Conservation (phyloP, 306 rosid genomes). For the Begonia peltatifolia region DNA sequence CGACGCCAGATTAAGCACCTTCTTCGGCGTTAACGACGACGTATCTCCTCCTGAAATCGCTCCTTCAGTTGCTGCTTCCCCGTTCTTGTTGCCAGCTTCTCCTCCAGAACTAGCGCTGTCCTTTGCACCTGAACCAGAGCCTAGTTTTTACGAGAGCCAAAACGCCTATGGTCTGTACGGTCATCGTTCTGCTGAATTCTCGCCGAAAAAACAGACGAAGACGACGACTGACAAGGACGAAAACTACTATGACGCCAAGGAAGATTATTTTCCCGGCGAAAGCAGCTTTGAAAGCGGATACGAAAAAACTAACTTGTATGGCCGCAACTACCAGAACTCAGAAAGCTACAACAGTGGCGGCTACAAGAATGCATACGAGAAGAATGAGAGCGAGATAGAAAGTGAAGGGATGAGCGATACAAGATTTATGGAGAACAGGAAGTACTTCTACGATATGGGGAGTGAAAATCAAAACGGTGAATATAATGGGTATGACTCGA, state of each 20-base stretch:
- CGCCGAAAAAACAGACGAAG: constrained; percentile 14
- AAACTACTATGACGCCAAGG: constrained; percentile 24
- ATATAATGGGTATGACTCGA: constrained; percentile 19
- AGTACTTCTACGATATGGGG: constrained; percentile 19
- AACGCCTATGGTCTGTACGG: constrained; percentile 51
- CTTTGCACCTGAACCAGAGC: constrained; percentile 18
- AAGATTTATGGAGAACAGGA: constrained; percentile 52
- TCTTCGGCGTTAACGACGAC: constrained; percentile 22
- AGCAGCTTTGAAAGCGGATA: constrained; percentile 16
- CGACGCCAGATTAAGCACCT: constrained; percentile 38
- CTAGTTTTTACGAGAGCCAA: constrained; percentile 16
- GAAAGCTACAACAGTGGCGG: constrained; percentile 13
- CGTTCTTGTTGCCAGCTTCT: constrained; percentile 4
- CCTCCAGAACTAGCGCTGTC: constrained; percentile 9
- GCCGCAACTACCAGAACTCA: constrained; percentile 1
- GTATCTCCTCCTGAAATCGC: constrained; percentile 5
- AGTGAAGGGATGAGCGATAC: constrained; percentile 77
- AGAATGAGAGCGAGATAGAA: constrained; percentile 17
- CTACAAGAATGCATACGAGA: constrained; percentile 9
- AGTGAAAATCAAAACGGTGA: constrained; percentile 12
- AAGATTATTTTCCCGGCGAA: constrained; percentile 8
- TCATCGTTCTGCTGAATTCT: neutral
- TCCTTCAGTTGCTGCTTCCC: neutral
- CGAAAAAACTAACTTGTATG: constrained; percentile 17
- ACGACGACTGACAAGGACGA: constrained; percentile 24